Evolutionary conservation across 768 basidiomycete species (phyloP).

Genomic region (Porpolomopsis calyptriformis): DNA sequence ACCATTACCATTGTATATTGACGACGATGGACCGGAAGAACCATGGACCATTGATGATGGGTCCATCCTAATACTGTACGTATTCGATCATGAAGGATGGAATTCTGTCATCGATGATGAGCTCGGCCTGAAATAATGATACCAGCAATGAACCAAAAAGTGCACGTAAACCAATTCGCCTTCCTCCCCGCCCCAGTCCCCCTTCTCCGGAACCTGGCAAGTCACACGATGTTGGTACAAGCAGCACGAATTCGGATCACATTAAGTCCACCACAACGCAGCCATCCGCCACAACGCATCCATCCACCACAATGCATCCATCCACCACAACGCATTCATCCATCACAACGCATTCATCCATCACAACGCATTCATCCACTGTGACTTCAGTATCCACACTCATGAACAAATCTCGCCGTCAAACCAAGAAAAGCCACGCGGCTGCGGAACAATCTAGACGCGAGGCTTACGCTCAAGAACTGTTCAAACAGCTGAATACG

Average conservation of each 20-base stretch:
- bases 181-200: neutral
- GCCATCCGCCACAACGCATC: neutral
- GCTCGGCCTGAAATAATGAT: neutral
- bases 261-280: neutral
- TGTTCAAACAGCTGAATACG: slow-evolving; percentile 54
- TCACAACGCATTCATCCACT: slow-evolving; percentile 5
- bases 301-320: slow-evolving; percentile 1
- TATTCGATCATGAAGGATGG: slow-evolving; percentile 1
- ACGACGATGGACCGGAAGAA: slow-evolving; percentile 19
- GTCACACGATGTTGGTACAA: slow-evolving; percentile 6
- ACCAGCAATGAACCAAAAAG: slow-evolving; percentile 38
- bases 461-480: slow-evolving; percentile 40
- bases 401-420: slow-evolving; percentile 18
- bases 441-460: slow-evolving; percentile 35
- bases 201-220: slow-evolving; percentile 4
- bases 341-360: slow-evolving; percentile 3
- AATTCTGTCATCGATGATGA: slow-evolving; percentile 1
- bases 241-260: neutral
- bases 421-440: slow-evolving; percentile 31
- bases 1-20: slow-evolving; percentile 17
- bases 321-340: slow-evolving; percentile 4
- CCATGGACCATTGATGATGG: slow-evolving; percentile 20
- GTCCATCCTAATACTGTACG: slow-evolving; percentile 31
- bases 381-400: too few species aligned
- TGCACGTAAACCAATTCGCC: slow-evolving; percentile 35